Percentiles rank a stretch among this genome's conserved stretches.
Conservation (phyloP, 345 rosid genomes). For the Ceriops decandra region DNA sequence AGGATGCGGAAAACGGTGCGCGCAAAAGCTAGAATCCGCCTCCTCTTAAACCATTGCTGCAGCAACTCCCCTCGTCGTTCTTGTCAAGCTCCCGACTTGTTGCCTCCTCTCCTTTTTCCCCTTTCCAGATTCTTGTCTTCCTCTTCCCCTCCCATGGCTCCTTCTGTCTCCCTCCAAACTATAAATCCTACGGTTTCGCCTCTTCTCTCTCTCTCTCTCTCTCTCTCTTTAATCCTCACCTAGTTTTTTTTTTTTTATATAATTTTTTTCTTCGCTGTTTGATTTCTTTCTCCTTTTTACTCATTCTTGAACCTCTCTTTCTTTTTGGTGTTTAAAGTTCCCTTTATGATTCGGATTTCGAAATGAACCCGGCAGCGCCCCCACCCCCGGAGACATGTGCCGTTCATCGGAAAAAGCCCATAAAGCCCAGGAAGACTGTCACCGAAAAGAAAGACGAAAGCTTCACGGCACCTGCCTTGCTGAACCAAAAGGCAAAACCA, state of each 20-base stretch:
- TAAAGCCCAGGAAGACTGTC: too few species aligned
- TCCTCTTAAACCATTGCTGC: too few species aligned
- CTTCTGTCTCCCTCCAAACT: conserved; percentile 37
- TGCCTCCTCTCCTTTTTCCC: neutral
- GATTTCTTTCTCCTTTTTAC: neutral
- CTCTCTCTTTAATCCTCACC: neutral
- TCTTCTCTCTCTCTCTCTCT: neutral
- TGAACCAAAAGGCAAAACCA: too few species aligned
- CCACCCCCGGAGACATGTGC: too few species aligned
- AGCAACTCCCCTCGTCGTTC: neutral
- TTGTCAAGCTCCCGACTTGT: neutral
- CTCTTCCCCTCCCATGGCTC: conserved; percentile 33
- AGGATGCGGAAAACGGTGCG: conserved; percentile 64
- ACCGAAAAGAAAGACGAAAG: too few species aligned
- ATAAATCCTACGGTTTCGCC: conserved; percentile 66
- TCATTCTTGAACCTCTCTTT: conserved; percentile 28
- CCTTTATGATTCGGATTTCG: too few species aligned
- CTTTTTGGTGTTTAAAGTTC: neutral
- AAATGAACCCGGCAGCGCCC: too few species aligned
- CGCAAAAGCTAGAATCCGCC: conserved; percentile 23
- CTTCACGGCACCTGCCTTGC: too few species aligned
- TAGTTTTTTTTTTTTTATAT: too few species aligned
- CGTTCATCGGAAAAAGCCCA: too few species aligned
- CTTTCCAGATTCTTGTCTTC: conserved; percentile 43
- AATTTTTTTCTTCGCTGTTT: conserved; percentile 9